phyloP scores from a whole-genome alignment of 805 yeast genomes.

The Saturnispora kantuleensis region DNA sequence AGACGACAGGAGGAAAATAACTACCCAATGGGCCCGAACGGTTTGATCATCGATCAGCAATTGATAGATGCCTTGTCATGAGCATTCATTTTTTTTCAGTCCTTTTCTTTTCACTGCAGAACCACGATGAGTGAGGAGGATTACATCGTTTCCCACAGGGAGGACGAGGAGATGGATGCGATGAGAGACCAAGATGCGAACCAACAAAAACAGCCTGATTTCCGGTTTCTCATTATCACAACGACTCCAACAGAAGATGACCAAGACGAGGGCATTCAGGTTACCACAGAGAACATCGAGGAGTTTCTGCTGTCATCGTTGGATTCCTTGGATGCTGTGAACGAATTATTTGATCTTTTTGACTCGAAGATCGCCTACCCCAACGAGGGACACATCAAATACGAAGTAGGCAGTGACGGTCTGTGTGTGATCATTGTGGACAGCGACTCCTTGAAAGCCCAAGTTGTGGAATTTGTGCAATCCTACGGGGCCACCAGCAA shows the following conservation, averaged over 20 bases:
- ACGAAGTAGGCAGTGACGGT: conserved; percentile 55
- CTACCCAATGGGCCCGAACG: not conserved
- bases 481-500: conserved; percentile 10
- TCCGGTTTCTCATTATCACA: conserved; percentile 6
- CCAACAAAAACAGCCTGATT: conserved; percentile 7
- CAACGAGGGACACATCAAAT: conserved; percentile 44
- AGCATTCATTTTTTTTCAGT: not conserved
- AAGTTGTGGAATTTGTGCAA: conserved; percentile 34
- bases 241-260: conserved; percentile 24
- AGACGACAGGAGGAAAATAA: not conserved
- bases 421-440: conserved; percentile 47
- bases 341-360: conserved; percentile 42
- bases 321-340: conserved; percentile 37
- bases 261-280: conserved; percentile 5
- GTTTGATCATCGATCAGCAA: not conserved
- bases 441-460: conserved; percentile 27
- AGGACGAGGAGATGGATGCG: conserved; percentile 7
- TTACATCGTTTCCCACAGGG: conserved; percentile 10
- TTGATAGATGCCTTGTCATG: not conserved
- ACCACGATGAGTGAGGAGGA: conserved; percentile 13
- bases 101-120: not conserved
- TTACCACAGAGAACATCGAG: conserved; percentile 8
- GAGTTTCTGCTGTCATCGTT: conserved; percentile 16
- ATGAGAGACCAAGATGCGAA: not conserved
- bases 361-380: conserved; percentile 44